Evolutionary conservation across 192 early-diverging fungal genomes (phyloP).

Genomic region (Backusella sp.): DNA sequence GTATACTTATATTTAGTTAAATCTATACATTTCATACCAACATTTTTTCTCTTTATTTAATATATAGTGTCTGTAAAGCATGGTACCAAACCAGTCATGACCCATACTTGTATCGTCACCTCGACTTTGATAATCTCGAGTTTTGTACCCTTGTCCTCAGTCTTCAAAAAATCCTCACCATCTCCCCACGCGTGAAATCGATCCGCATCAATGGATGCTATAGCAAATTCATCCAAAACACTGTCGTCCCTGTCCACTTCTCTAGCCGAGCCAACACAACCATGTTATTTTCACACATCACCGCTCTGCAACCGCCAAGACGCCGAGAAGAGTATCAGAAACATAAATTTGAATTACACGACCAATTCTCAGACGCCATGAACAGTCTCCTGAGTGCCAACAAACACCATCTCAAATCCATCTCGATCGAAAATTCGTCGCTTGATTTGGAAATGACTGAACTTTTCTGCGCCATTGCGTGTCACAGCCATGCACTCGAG

Average conservation of each 20-base stretch:
- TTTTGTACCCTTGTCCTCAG: constrained; percentile 37
- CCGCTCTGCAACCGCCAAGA: constrained; percentile 35
- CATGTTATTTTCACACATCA: constrained; percentile 44
- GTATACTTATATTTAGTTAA: background rate
- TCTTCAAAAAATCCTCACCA: constrained; percentile 35
- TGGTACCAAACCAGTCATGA: constrained; percentile 40
- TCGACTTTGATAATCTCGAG: constrained; percentile 44
- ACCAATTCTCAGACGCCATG: constrained; percentile 43
- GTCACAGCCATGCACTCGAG: constrained; percentile 39
- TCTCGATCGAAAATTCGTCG: constrained; percentile 40
- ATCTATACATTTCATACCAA: background rate
- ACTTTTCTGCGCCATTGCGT: constrained; percentile 40
- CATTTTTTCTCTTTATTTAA: background rate
- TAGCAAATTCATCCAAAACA: constrained; percentile 43
- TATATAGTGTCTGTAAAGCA: constrained; percentile 16
- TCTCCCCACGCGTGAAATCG: constrained; percentile 35
- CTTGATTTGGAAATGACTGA: constrained; percentile 51
- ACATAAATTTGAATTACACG: constrained; percentile 42
- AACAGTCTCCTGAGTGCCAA: constrained; percentile 39
- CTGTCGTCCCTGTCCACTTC: constrained; percentile 41
- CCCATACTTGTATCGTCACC: constrained; percentile 40
- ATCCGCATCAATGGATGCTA: constrained; percentile 39
- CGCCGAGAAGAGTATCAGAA: constrained; percentile 44
- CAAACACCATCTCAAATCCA: constrained; percentile 29
- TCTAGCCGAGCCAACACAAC: constrained; percentile 23